These are phyloP conservation scores for Udeniomyces megalosporus DNA, from an alignment of 768 basidiomycete species.

Conservation along the genomic window DNA sequence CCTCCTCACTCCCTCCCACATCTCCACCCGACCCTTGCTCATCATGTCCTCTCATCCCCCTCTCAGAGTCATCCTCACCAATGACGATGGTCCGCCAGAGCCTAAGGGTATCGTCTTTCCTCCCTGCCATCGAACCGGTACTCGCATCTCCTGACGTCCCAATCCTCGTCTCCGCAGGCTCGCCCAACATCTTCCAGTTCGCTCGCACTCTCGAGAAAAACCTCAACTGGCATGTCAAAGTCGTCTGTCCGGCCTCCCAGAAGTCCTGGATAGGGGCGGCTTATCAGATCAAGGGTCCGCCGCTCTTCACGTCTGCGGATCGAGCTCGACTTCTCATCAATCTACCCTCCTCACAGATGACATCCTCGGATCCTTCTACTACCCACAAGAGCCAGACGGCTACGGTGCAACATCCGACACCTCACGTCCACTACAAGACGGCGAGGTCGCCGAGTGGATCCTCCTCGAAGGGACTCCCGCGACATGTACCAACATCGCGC, in stretches of 20 bases:
- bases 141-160: too few species aligned
- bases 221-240: constrained; percentile 29
- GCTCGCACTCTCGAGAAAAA: constrained; percentile 22
- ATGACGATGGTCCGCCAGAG: constrained; percentile 32
- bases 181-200: constrained; percentile 32
- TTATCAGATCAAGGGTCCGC: neutral
- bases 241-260: constrained; percentile 31
- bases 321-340: neutral
- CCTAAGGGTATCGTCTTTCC: neutral
- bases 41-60: neutral
- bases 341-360: constrained; percentile 18
- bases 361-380: constrained; percentile 28
- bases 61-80: constrained; percentile 8
- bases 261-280: constrained; percentile 26
- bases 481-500: constrained; percentile 73
- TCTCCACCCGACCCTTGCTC: too few species aligned
- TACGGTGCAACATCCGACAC: constrained; percentile 46
- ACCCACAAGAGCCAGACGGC: constrained; percentile 29
- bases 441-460: constrained; percentile 80
- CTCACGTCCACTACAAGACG: constrained; percentile 52
- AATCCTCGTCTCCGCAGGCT: constrained; percentile 17
- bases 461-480: constrained; percentile 66
- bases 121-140: too few species aligned
- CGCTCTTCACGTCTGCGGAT: neutral
- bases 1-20: too few species aligned